Base-by-base conservation (phyloP, 2,329 filamentous ascomycete genomes). In the Dothistroma septosporum region DNA sequence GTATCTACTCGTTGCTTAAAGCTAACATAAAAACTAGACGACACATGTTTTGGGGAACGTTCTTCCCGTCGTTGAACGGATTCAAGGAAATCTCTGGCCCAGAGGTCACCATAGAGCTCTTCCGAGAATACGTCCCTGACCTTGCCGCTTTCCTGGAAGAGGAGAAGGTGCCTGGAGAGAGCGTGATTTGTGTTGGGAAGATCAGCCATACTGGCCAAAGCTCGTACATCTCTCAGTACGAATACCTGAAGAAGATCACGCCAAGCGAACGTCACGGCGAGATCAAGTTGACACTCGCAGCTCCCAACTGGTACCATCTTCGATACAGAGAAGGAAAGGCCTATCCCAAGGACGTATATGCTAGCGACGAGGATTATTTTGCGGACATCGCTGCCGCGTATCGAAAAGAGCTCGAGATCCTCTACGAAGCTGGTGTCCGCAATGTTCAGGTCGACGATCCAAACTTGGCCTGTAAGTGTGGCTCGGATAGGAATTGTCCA, bases 261-360 rank as follows among this genome's bases (percentile, higher is more conserved):
- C 82, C 86, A 0, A 79, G 84, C 35, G 83, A 86, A 48, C 77
- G 83, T 58, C 83, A 86, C 69, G 83, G 84, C 64, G 84, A 88
- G 65, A 83, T 87, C 73, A 70, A 71, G 62, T 53, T 71, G 61
- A 69, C 68, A 22, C 61, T 71, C 12, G 65, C 69, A 12, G 65
- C 66, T 22, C 69, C 69, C 24, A 66, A 64, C 32, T 66, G 64
- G 62, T 67, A 69, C 48, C 67, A 68, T 55, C 49, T 69, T 9
- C 58, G 67, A 31, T 85, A 85, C 71, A 79, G 81, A 74, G 79
- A 84, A 65, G 76, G 76, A 31, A 75, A 74, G 59, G 76, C 75
- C 37, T 80, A 77, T 60, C 73, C 76, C 14, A 75, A 77, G 66
- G 76, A 77, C 1, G 76, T 78, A 5, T 80, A 80, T 59, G 68